A percentile compares a stretch with the other conserved stretches of the same genome.
Evolutionary conservation across 106 monocot genomes (phyloP).

Genomic region (Acorus calamus): DNA sequence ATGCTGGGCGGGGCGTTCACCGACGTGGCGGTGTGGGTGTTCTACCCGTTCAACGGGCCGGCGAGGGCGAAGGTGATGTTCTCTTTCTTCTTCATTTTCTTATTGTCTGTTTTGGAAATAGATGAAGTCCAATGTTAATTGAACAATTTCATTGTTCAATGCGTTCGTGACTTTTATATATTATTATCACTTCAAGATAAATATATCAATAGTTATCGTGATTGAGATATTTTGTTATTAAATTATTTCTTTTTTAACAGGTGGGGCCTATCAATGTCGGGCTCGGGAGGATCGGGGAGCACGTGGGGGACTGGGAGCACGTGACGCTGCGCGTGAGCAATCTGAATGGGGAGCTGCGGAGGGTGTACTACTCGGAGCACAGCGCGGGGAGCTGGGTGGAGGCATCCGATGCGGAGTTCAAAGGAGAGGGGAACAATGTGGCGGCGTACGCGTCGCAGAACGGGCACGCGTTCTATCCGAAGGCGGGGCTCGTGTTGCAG

Average conservation of each 20-base stretch:
- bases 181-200: no score
- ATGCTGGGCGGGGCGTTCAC: constrained; percentile 61
- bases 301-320: constrained; percentile 94
- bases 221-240: no score
- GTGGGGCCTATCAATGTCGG: constrained; percentile 11
- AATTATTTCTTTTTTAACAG: no score
- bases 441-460: constrained; percentile 48
- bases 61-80: constrained; percentile 40
- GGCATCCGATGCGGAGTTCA: constrained; percentile 33
- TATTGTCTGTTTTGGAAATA: no score
- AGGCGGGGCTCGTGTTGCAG: constrained; percentile 50
- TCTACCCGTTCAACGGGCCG: constrained; percentile 82
- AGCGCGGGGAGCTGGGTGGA: constrained; percentile 66
- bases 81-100: no score
- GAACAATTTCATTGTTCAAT: no score
- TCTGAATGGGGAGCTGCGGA: constrained; percentile 45
- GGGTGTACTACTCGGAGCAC: constrained; percentile 64
- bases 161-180: no score
- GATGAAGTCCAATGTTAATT: no score
- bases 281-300: constrained; percentile 64
- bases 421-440: constrained; percentile 27
- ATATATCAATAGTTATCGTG: no score
- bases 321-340: constrained; percentile 74
- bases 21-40: constrained; percentile 66
- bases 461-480: constrained; percentile 63